These are phyloP conservation scores for Berberis thunbergii DNA, from an alignment of 164 flowering plant genomes.

Conservation along the genomic window DNA sequence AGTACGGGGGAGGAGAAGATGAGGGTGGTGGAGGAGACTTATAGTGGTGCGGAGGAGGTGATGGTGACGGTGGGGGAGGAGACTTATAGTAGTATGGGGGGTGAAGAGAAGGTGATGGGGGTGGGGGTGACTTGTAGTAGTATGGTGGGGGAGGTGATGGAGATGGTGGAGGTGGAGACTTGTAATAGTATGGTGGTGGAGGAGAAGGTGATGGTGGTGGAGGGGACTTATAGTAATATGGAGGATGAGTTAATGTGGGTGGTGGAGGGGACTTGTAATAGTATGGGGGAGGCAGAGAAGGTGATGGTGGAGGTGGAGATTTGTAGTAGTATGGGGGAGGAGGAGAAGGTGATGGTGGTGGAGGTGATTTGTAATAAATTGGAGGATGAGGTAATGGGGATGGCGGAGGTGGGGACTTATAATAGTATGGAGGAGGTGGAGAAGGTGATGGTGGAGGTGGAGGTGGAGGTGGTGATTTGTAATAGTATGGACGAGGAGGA, in stretches of 20 bases:
- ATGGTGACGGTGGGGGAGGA: neutral
- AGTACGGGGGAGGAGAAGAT: neutral
- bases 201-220: neutral
- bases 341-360: neutral
- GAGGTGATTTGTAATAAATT: neutral
- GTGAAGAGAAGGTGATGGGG: neutral
- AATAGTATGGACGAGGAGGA: neutral
- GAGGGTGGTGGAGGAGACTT: too few species aligned
- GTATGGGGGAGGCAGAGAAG: neutral
- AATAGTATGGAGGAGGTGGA: neutral
- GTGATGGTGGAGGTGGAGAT: neutral
- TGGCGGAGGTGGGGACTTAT: neutral
- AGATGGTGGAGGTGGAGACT: neutral
- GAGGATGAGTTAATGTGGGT: neutral
- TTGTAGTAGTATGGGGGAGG: neutral
- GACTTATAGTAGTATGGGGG: neutral
- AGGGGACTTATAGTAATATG: neutral
- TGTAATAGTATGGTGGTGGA: neutral
- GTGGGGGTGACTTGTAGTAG: neutral
- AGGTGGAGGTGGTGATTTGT: neutral
- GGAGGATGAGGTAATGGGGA: neutral
- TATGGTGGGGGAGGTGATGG: neutral
- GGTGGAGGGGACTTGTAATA: neutral
- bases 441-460: neutral
- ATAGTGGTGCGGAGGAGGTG: too few species aligned